Percentiles rank a stretch among this genome's conserved stretches.
Evolutionary conservation across 2,329 filamentous ascomycete species (phyloP).

Genomic region (Cadophora gregata): DNA sequence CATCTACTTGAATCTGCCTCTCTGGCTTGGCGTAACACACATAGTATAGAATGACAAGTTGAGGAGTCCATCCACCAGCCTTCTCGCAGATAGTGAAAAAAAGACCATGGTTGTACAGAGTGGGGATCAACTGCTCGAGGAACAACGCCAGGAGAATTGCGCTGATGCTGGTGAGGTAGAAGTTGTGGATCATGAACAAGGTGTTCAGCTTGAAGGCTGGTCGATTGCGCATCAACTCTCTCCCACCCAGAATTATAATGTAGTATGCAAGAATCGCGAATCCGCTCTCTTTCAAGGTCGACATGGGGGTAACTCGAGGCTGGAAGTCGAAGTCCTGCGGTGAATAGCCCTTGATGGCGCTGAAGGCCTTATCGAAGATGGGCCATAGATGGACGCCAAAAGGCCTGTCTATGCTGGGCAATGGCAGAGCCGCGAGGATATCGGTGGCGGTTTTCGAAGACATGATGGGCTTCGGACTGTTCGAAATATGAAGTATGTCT

Average conservation of each 20-base stretch:
- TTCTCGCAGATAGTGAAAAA: conserved; percentile 87
- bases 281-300: conserved; percentile 82
- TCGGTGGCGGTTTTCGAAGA: conserved; percentile 33
- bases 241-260: conserved; percentile 87
- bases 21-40: conserved; percentile 61
- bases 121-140: conserved; percentile 88
- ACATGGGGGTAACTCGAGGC: conserved; percentile 84
- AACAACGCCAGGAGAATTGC: conserved; percentile 81
- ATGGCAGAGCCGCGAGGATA: conserved; percentile 59
- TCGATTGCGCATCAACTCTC: conserved; percentile 89
- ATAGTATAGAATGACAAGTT: conserved; percentile 94
- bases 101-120: conserved; percentile 77
- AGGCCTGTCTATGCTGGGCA: conserved; percentile 86
- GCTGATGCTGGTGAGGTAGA: conserved; percentile 88
- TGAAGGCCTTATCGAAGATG: conserved; percentile 88
- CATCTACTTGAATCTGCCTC: conserved; percentile 26
- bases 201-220: conserved; percentile 85
- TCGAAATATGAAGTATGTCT: conserved; percentile 19
- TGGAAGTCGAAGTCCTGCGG: conserved; percentile 86
- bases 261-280: conserved; percentile 90
- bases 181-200: conserved; percentile 96
- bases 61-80: conserved; percentile 91
- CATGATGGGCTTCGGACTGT: conserved; percentile 20
- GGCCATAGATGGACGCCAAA: conserved; percentile 95
- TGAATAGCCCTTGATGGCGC: conserved; percentile 77